A percentile compares a stretch with the other conserved stretches of the same genome.
phyloP scores from a whole-genome alignment of 2,329 filamentous ascomycete species.

The Blastomyces percursus region DNA sequence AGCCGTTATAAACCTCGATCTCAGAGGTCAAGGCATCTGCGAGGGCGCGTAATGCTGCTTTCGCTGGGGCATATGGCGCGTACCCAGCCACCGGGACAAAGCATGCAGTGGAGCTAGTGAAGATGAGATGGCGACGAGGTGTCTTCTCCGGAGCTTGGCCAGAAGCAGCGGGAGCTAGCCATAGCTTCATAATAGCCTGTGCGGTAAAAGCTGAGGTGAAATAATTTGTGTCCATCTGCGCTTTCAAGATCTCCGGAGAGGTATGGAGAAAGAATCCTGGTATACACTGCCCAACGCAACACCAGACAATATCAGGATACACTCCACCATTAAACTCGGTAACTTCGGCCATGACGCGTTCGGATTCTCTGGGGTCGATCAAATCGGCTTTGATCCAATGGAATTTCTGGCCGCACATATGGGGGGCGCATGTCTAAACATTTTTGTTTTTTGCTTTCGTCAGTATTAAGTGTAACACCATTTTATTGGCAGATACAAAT shows the following conservation, averaged over 20 bases:
- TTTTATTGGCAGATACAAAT: background rate
- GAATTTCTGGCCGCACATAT: conserved; percentile 62
- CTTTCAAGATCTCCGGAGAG: conserved; percentile 52
- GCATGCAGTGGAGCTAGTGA: conserved; percentile 68
- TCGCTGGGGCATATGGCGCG: conserved; percentile 68
- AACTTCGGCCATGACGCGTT: conserved; percentile 58
- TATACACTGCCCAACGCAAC: conserved; percentile 63
- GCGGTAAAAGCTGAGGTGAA: conserved; percentile 79
- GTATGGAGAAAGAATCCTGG: conserved; percentile 71
- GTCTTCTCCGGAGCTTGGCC: conserved; percentile 22
- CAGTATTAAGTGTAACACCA: background rate
- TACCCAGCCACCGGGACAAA: conserved; percentile 76
- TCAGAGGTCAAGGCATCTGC: conserved; percentile 78
- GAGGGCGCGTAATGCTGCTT: conserved; percentile 72
- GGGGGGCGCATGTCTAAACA: conserved; percentile 51
- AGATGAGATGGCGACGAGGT: conserved; percentile 61
- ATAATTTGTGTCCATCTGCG: conserved; percentile 89
- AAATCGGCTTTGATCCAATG: conserved; percentile 76
- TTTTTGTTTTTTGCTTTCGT: conserved; percentile 4
- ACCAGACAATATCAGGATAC: conserved; percentile 81
- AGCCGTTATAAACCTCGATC: conserved; percentile 69
- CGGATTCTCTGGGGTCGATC: conserved; percentile 56
- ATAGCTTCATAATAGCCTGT: conserved; percentile 63
- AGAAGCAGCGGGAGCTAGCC: conserved; percentile 45
- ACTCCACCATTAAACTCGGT: conserved; percentile 65